Evolutionary conservation across 176 grass and related monocot species (phyloP), one percentile per base, ranked within the genome.

Genomic region (Cymbopogon citratus): DNA sequence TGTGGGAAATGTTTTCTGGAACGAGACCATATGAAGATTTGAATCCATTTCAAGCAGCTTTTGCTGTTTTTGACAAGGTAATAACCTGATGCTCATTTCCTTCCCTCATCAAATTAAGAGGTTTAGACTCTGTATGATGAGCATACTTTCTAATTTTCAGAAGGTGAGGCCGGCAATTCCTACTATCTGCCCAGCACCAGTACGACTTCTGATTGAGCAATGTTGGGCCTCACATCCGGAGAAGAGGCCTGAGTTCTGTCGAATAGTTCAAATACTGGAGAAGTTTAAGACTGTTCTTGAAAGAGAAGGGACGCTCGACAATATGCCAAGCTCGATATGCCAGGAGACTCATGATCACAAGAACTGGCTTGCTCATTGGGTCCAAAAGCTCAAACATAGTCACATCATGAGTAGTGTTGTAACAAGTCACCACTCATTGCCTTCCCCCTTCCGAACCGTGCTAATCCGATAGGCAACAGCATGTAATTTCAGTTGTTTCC

Each of bases 1-100:
- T 99, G 35, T 99, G 96, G 92, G 92, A 99, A 46, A 95, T 99
- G 96, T 71, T 93, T 79, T 86, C 90, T 2, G 92, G 96, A 21
- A 71, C 84, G 25, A 78, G 91, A 34, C 96, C 92, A 24, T 99
- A 95, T 12, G 90, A 95, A 81, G 87, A 95, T 1, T 80, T 95
- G 87, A 95, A 81, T 73, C 96, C 96, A 15, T 75, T 93, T 78
- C 96, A 99, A 78, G 96, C 91, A 71, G 92, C 96, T 35, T 99
- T 95, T 75, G 96, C 92, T 26, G 96, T 99, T 57, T 92, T 95
- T 75, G 87, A 99, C 74, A 99, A 99, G 96, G 96, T 99, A 91
- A 13, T 75, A 61, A 73, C 76, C 33, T 75, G 62, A 45, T 86
- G 19, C 52, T 33, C 33, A 27, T 48, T 29, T 61, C 10, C 60